These are phyloP conservation scores for Cenchrus purpureus DNA, from an alignment of 176 grass and related monocot genomes.

Conservation along the genomic window DNA sequence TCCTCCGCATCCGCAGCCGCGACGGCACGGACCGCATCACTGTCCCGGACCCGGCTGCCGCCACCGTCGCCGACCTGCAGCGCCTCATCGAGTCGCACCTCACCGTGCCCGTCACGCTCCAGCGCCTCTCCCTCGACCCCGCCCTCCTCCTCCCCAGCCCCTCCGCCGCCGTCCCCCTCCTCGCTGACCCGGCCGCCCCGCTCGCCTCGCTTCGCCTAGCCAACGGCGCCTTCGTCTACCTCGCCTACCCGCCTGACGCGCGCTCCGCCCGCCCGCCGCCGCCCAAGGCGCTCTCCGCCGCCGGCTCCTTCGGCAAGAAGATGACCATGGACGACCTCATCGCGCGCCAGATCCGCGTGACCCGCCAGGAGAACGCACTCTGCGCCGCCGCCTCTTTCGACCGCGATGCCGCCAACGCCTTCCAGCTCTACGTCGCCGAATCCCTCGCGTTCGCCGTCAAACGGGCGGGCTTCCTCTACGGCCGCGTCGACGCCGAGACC, in stretches of 20 bases:
- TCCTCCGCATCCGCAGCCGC: slow-evolving; percentile 82
- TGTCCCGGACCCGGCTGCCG: slow-evolving; percentile 49
- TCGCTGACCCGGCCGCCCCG: slow-evolving; percentile 40
- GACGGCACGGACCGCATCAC: slow-evolving; percentile 79
- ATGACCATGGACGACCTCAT: slow-evolving; percentile 98
- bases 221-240: slow-evolving; percentile 77
- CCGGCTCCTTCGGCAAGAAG: slow-evolving; percentile 81
- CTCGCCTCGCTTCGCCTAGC: slow-evolving; percentile 64
- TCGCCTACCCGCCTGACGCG: slow-evolving; percentile 49
- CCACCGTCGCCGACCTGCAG: slow-evolving; percentile 69
- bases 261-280: slow-evolving; percentile 48
- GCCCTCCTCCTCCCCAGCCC: slow-evolving; percentile 53
- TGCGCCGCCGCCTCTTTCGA: slow-evolving; percentile 85
- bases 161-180: background rate
- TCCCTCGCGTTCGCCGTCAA: slow-evolving; percentile 85
- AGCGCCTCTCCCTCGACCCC: slow-evolving; percentile 71
- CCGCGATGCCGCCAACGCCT: slow-evolving; percentile 72
- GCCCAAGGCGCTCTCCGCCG: slow-evolving; percentile 48
- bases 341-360: slow-evolving; percentile 96
- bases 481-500: slow-evolving; percentile 53
- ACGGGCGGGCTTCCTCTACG: slow-evolving; percentile 87
- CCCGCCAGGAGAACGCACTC: slow-evolving; percentile 79
- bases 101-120: slow-evolving; percentile 55
- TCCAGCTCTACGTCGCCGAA: slow-evolving; percentile 85
- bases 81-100: slow-evolving; percentile 65